Conservation (phyloP, 441 rosid genomes). For the Euphorbia celastroides region DNA sequence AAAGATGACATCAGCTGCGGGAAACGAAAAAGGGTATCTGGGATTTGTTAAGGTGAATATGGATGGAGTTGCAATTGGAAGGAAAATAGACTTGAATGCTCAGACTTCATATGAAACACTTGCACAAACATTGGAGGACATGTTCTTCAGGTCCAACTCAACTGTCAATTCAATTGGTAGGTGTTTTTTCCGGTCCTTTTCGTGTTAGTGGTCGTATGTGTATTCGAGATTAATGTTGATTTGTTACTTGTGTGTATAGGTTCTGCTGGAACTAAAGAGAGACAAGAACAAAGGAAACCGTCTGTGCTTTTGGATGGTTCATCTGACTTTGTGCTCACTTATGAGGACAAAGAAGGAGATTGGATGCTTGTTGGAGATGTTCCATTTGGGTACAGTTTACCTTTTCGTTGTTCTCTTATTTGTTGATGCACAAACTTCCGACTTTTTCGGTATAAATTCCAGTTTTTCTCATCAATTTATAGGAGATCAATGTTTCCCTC, state of each 20-base stretch:
- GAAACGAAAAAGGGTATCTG: conserved; percentile 35
- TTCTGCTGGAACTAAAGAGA: conserved; percentile 22
- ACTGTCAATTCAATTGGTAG: conserved; percentile 26
- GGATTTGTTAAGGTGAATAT: conserved; percentile 84
- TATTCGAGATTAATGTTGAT: conserved; percentile 15
- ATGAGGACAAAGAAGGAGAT: conserved; percentile 91
- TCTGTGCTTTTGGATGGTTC: conserved; percentile 62
- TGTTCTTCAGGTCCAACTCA: conserved; percentile 52
- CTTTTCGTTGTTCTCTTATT: no score
- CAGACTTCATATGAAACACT: conserved; percentile 63
- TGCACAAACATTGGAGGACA: conserved; percentile 56
- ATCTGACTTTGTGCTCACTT: conserved; percentile 76
- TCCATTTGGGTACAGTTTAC: conserved; percentile 71
- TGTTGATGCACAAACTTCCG: neutral
- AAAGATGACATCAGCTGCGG: conserved; percentile 14
- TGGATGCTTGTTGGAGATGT: conserved; percentile 98
- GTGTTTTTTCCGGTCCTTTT: conserved; percentile 3
- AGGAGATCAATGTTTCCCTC: neutral
- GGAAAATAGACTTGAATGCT: conserved; percentile 74
- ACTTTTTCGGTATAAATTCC: neutral
- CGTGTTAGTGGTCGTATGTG: neutral
- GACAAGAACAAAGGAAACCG: conserved; percentile 16
- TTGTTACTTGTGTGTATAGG: conserved; percentile 17
- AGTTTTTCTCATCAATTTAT: neutral
- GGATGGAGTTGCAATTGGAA: conserved; percentile 85